phyloP scores from a whole-genome alignment of 345 rosid species.

The Citrus australasica region DNA sequence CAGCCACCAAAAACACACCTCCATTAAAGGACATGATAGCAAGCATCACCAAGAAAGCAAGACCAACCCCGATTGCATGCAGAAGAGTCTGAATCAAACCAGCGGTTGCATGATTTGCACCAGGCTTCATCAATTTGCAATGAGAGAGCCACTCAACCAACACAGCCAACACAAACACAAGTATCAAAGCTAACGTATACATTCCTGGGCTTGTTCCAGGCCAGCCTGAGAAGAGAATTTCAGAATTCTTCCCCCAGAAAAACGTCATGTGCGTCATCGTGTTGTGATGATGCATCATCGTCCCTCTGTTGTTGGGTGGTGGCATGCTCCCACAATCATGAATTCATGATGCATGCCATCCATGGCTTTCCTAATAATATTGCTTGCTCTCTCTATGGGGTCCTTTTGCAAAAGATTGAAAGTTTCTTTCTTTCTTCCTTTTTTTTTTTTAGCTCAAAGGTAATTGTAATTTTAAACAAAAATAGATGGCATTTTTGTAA shows the following conservation, averaged over 20 bases:
- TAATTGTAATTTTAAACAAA: too few species aligned
- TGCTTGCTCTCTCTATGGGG: neutral
- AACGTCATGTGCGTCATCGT: conserved; percentile 61
- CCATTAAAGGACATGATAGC: conserved; percentile 86
- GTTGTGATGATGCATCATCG: conserved; percentile 12
- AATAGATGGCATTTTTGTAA: too few species aligned
- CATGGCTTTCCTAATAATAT: neutral
- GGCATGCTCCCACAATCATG: neutral
- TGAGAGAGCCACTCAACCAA: conserved; percentile 58
- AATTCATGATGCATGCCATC: neutral
- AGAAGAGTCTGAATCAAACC: conserved; percentile 48
- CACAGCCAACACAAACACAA: conserved; percentile 42
- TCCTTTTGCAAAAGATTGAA: neutral
- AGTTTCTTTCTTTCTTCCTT: neutral
- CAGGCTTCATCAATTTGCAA: conserved; percentile 27
- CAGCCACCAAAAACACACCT: conserved; percentile 68
- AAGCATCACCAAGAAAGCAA: conserved; percentile 68
- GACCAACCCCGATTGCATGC: conserved; percentile 47
- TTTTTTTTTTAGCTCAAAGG: too few species aligned
- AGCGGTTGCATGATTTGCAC: conserved; percentile 21
- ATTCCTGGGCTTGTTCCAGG: conserved; percentile 50
- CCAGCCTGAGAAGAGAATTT: conserved; percentile 71
- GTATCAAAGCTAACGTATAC: conserved; percentile 45
- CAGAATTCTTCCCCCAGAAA: conserved; percentile 60
- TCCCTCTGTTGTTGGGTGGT: neutral